Base-by-base conservation (phyloP, 805 yeast genomes). In the Yarrowia sp. region DNA sequence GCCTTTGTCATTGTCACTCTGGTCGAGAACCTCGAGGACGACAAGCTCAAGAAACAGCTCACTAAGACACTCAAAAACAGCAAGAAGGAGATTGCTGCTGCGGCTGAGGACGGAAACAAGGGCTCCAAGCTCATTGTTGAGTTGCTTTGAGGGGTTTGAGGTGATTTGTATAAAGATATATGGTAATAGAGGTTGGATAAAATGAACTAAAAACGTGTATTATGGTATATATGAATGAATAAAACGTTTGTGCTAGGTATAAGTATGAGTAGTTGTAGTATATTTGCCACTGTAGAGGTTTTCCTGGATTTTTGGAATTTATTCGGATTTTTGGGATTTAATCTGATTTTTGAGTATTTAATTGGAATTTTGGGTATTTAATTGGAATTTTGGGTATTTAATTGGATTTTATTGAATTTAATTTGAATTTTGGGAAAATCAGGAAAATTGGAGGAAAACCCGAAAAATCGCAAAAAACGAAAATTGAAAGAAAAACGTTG, bases 1-100 rank as follows among this genome's bases (percentile, higher is more conserved):
- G 85, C 96, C 17, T 93, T 93, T 73, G 89, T 90, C 17, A 79
- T 92, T 63, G 92, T 90, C 58, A 84, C 96, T 0, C 76, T 91
- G n/a, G 82, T 80, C 70, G 98, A 93, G 76, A 82, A 82, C 30
- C 79, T 88, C 70, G 71, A 76, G 26, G 72, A 76, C 59, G 77
- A 79, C 51, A 32, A 49, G 33, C 80, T 82, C 35, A 77, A 78
- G 44, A 78, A 82, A 66, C 73, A 76, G 32, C 84, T 89, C 68
- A 71, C 79, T 66, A 81, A 84, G 72, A 81, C 79, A 30, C 77
- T 92, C 71, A 83, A 82, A 74, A 79, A 66, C 65, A 66, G 67
- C 48, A 61, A 65, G 49, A 67, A 61, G 56, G 70, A 63, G 38
- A 69, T 76, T 52, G 51, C 69, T 44, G 66, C 66, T 52, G 70